phyloP scores from a whole-genome alignment of 2,329 filamentous ascomycete genomes.

The Gaeumannomyces sp. region DNA sequence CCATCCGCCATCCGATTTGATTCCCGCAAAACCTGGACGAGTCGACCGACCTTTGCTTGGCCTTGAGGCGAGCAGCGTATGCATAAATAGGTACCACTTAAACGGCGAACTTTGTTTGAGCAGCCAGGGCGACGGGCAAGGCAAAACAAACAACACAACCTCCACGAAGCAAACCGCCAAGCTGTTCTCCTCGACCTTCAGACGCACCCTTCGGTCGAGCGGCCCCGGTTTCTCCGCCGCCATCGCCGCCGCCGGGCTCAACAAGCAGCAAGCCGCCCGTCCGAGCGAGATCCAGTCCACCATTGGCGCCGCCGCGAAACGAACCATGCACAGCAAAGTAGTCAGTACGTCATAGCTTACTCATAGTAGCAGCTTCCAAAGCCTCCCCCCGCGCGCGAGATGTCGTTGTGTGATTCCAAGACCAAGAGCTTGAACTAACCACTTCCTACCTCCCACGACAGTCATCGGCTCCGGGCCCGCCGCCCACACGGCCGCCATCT shows the following conservation, averaged over 20 bases:
- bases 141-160: not conserved
- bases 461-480: conserved; percentile 92
- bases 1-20: too few relatives aligned
- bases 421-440: not conserved
- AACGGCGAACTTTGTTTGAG: not conserved
- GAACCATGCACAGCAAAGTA: conserved; percentile 86
- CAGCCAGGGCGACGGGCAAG: not conserved
- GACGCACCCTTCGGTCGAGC: conserved; percentile 70
- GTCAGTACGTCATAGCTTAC: conserved; percentile 57
- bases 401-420: too few relatives aligned
- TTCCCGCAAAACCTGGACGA: too few relatives aligned
- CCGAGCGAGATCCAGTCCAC: conserved; percentile 31
- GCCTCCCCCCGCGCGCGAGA: too few relatives aligned
- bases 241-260: conserved; percentile 59
- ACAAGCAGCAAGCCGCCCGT: conserved; percentile 31
- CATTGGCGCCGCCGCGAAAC: conserved; percentile 24
- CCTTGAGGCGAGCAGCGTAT: too few relatives aligned
- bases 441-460: conserved; percentile 22
- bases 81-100: too few relatives aligned
- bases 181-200: conserved; percentile 83
- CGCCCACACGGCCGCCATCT: conserved; percentile 95
- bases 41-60: too few relatives aligned
- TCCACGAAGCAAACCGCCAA: conserved; percentile 53
- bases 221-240: conserved; percentile 66
- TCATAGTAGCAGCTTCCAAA: not conserved